A percentile compares a stretch with the other conserved stretches of the same genome.
These are phyloP conservation scores for Acer negundo DNA, from an alignment of 345 rosid genomes.

Conservation along the genomic window DNA sequence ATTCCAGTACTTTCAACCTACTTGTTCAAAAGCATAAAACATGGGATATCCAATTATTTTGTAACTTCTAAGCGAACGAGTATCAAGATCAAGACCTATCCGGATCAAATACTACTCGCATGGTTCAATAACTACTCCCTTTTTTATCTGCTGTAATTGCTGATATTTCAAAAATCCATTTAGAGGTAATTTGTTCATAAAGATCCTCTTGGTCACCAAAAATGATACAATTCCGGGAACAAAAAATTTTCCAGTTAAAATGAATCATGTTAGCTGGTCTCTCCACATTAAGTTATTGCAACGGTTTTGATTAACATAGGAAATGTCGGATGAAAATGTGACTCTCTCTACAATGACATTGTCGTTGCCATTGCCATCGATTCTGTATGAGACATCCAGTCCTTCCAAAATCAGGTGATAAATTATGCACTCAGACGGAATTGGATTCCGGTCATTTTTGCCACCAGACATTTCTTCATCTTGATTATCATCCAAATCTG, in stretches of 20 bases:
- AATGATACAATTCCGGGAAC: not conserved
- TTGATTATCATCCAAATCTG: conserved; percentile 21
- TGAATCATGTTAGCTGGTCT: conserved; percentile 20
- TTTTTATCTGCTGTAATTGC: not conserved
- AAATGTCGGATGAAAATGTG: conserved; percentile 21
- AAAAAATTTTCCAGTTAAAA: not conserved
- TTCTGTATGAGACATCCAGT: conserved; percentile 69
- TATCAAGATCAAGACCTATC: no score
- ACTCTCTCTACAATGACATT: conserved; percentile 65
- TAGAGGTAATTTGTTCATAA: not conserved
- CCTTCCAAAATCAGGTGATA: conserved; percentile 84
- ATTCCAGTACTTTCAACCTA: no score
- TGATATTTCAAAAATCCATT: not conserved
- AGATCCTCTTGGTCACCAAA: not conserved
- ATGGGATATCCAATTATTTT: no score
- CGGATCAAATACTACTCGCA: no score
- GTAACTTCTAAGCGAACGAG: no score
- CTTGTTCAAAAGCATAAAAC: no score
- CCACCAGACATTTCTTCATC: conserved; percentile 28
- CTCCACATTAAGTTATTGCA: conserved; percentile 36
- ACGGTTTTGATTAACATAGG: conserved; percentile 18
- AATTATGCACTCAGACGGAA: conserved; percentile 25
- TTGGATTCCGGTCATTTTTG: conserved; percentile 6
- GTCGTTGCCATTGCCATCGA: conserved; percentile 51
- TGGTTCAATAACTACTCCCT: no score